Conservation (phyloP, 225 moss, liverwort and hornwort genomes). For the Climacium dendroides region DNA sequence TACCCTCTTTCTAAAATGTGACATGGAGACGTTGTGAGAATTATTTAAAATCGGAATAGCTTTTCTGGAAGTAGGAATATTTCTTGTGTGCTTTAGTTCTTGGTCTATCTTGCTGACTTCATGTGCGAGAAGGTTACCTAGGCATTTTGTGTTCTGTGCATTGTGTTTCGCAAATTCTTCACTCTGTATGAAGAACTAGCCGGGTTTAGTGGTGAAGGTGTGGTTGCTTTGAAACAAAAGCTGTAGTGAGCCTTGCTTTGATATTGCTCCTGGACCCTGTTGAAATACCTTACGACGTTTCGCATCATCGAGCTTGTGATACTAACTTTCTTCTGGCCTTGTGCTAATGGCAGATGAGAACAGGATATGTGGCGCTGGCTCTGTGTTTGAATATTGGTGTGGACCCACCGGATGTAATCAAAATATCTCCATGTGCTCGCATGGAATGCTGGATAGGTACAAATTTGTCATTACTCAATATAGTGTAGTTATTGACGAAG, state of each 20-base stretch:
- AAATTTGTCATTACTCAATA: not conserved
- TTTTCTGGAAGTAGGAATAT: not conserved
- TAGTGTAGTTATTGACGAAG: not conserved
- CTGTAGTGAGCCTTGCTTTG: not conserved
- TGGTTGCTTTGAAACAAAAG: not conserved
- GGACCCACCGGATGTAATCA: constrained; percentile 96
- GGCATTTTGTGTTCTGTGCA: not conserved
- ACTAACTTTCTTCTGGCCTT: not conserved
- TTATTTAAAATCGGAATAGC: not conserved
- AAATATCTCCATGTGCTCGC: constrained; percentile 95
- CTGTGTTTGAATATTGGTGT: constrained; percentile 96
- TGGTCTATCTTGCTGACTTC: not conserved
- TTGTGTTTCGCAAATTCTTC: not conserved
- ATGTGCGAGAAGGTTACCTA: not conserved
- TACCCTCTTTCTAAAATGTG: not conserved
- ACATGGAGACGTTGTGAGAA: not conserved
- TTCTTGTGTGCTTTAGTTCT: not conserved
- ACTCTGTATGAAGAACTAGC: not conserved
- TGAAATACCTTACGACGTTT: not conserved
- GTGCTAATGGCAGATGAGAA: constrained; percentile 79
- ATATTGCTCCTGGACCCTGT: not conserved
- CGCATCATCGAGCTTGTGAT: not conserved
- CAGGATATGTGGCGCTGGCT: constrained; percentile 92
- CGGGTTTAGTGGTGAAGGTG: not conserved
- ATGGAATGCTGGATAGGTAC: constrained; percentile 99